Base-by-base conservation (phyloP, 257 asterid genomes). In the Leptodermis oblonga region DNA sequence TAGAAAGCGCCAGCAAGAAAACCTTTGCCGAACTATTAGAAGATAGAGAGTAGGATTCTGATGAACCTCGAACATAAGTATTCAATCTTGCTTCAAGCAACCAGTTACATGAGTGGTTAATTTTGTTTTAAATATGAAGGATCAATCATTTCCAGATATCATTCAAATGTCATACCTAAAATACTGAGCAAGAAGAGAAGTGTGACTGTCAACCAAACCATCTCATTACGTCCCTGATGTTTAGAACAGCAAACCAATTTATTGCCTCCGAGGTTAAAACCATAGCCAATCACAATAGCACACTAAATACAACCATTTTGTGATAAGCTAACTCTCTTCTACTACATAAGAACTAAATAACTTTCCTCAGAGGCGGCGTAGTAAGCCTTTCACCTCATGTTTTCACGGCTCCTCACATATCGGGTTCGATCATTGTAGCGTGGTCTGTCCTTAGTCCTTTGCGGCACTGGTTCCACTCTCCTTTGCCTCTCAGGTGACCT, bases 401-500 rank as follows among this genome's bases (percentile, higher is more conserved):
- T 87, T 23, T 89, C 92, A 5, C 95, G 93, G 20, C 97, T 97
- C 76, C 96, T 83, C 36, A 81, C 90, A 62, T 89, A 81, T 17
- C 98, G 92, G 23, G 97, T 92, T 72, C 94, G 82, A 42, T 92
- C 98, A 65, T 86, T 90, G 87, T 90, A 92, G 85, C 97, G 84
- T 49, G 98, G 98, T 61, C 98, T 86, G 74, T 90, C 97, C 76
- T 85, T 89, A 56, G 90, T 86, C 78, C 97, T 85, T 74, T 89
- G 97, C 61, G 96, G 95, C 75, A 90, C 92, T 20, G 98, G 98
- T 82, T 87, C 92, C 41, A 92, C 98, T 73, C 98, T 86, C 87
- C 90, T 87, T 65, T 92, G 97, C 72, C 98, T 84, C 88, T 90
- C 98, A 0, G 98, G 98, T 28, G 98, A 92, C 62, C 98, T 84